Percentiles rank a stretch among this genome's conserved stretches.
Conservation (phyloP, 441 rosid species). For the Hura crepitans region DNA sequence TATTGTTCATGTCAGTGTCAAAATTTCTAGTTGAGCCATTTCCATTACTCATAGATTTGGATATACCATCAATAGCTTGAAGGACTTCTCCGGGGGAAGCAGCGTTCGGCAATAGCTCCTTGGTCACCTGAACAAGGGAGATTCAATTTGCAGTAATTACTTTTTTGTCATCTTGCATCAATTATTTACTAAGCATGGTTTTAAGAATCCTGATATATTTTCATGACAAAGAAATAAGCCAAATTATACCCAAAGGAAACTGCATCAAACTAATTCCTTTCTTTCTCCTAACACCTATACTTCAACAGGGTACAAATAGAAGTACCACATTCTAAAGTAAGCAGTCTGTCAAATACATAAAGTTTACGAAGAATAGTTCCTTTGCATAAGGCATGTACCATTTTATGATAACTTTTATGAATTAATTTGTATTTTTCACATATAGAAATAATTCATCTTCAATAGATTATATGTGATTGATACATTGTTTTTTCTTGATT, state of each 20-base stretch:
- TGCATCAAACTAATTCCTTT: background rate
- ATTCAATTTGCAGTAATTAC: slow-evolving; percentile 14
- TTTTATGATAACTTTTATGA: background rate
- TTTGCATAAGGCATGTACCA: background rate
- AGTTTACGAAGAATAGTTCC: background rate
- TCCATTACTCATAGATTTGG: slow-evolving; percentile 27
- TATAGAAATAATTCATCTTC: background rate
- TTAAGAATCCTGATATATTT: background rate
- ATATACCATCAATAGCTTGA: slow-evolving; percentile 27
- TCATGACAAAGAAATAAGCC: background rate
- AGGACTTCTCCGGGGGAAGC: slow-evolving; percentile 29
- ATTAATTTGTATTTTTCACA: background rate
- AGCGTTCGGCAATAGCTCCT: slow-evolving; percentile 20
- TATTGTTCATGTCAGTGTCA: slow-evolving; percentile 14
- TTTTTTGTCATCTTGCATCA: no score
- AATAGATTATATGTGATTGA: background rate
- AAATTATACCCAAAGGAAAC: background rate
- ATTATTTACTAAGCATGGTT: slow-evolving; percentile 3
- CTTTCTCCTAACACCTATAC: slow-evolving; percentile 1
- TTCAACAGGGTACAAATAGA: background rate
- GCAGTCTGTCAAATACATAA: background rate
- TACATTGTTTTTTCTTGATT: no score
- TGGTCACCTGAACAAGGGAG: slow-evolving; percentile 29
- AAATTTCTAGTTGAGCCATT: slow-evolving; percentile 26
- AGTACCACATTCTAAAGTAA: background rate